Evolutionary conservation across 2,329 filamentous ascomycete species (phyloP), one percentile per base, ranked within the genome.

Genomic region (Verruconis gallopava): DNA sequence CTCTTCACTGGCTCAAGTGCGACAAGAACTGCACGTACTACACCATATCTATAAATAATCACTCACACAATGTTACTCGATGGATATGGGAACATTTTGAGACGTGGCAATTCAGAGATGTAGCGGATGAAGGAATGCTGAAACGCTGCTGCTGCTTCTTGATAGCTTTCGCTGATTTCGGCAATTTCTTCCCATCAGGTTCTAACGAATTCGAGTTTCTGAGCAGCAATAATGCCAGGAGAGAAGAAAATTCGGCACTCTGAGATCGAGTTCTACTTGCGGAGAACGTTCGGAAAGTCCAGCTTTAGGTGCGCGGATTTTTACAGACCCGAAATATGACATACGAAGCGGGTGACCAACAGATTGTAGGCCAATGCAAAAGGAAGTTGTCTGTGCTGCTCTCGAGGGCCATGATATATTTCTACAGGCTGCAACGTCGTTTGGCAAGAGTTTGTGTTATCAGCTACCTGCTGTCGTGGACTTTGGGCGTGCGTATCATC

Each of bases 381-480:
- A 84, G 46, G 86, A 96, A 54, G 86, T 95, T 44, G 89, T 96
- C 43, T 69, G 73, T 44, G 82, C 85, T 5, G 83, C 84, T 2
- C 69, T 95, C 5, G 75, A 81, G 43, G 81, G 85, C 13, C 72
- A 88, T 48, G 89, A 96, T 78, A 81, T 96, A 34, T 95, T 93
- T 55, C 73, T 96, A 1, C 89, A 95, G 61, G 89, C 89, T 37
- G 83, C 83, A 42, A 88, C 83, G 3, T 85, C 81, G 6, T 95
- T 95, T 58, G 89, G 88, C 33, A 95, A 95, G 61, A 93, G 85
- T 54, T 61, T 95, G 41, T 95, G 89, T 64, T 95, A 89, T 56
- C 88, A 95, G 58, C 70, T 95, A 1, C 88, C 88, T 5, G 88
- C 88, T 18, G 78, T 95, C 21, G 79, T 94, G 44, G 81, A 89